Evolutionary conservation across 2,329 filamentous ascomycete species (phyloP), one percentile per base, ranked within the genome.

Genomic region (Stagonosporopsis cucurbitacearum): DNA sequence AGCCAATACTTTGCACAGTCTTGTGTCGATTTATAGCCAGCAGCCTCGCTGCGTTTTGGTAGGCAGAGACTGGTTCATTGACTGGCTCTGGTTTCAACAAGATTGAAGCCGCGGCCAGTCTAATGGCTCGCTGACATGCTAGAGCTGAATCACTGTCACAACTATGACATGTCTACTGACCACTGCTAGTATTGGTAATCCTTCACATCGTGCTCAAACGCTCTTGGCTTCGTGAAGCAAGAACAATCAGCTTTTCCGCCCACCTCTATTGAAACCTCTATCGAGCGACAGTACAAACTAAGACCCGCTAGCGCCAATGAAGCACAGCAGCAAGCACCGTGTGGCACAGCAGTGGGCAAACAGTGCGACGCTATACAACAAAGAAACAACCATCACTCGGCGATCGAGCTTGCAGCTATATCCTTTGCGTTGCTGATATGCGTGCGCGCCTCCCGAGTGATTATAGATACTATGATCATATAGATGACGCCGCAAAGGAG

Each of bases 261-360:
- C 9, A 11, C 11, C 30, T 42, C 19, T 26, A 12, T 43, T 17
- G 35, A 26, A 42, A 15, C 20, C 33, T 13, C 7, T 12, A 37
- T 22, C n/a, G 30, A 13, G 6, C 19, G 17, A 1, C 6, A 9
- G 43, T 15, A 23, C 39, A 25, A 28, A 28, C 25, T 20, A 15
- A 17, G 28, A 23, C 25, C 25, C 25, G 33, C 39, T 40, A 49
- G 26, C 32, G 32, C 33, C 39, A 49, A 44, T 40, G 15, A 25
- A 35, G n/a, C 28, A 44, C 45, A 28, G 51, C 51, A 54, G 44
- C 33, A 49, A 22, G 32, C 35, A 25, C 25, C 32, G 22, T 20
- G 45, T 22, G 39, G 32, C 32, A 54, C 51, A 13, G 22, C 40
- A 40, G 25, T 26, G 15, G 20, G 20, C 6, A 20, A 22, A 36